Evolutionary conservation across 306 rosid genomes (phyloP).

Genomic region (Cucurbita argyrosperma): DNA sequence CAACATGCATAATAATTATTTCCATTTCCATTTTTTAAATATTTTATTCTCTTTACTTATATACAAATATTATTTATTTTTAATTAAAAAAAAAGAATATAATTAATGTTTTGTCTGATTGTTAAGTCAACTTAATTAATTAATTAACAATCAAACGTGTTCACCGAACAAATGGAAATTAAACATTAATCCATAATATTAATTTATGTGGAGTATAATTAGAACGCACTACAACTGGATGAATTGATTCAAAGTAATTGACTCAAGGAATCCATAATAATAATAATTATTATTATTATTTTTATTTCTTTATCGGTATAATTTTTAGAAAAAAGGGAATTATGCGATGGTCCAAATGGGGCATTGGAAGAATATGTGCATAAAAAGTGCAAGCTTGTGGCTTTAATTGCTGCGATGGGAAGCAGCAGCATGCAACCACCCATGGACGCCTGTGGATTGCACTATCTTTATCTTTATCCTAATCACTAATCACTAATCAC

Average conservation of each 20-base stretch:
- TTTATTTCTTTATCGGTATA: neutral
- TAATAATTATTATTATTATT: neutral
- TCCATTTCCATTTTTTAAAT: too few relatives aligned
- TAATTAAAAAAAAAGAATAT: neutral
- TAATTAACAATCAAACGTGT: neutral
- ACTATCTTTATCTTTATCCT: neutral
- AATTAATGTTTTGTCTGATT: neutral
- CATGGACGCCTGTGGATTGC: neutral
- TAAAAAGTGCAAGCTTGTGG: neutral
- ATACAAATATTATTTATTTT: too few relatives aligned
- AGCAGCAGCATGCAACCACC: neutral
- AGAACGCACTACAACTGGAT: conserved; percentile 12
- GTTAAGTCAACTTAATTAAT: neutral
- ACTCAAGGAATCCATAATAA: conserved; percentile 33
- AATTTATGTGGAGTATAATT: neutral
- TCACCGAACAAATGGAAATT: neutral
- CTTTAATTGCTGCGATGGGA: neutral
- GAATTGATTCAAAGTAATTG: conserved; percentile 35
- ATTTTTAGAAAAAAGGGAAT: neutral
- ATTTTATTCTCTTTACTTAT: too few relatives aligned
- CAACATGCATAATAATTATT: too few relatives aligned
- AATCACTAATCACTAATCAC: neutral
- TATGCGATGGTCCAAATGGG: conserved; percentile 1
- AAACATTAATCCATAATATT: neutral
- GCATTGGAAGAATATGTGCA: neutral